Conservation (phyloP, 306 rosid species). For the Cicer yamashitae region DNA sequence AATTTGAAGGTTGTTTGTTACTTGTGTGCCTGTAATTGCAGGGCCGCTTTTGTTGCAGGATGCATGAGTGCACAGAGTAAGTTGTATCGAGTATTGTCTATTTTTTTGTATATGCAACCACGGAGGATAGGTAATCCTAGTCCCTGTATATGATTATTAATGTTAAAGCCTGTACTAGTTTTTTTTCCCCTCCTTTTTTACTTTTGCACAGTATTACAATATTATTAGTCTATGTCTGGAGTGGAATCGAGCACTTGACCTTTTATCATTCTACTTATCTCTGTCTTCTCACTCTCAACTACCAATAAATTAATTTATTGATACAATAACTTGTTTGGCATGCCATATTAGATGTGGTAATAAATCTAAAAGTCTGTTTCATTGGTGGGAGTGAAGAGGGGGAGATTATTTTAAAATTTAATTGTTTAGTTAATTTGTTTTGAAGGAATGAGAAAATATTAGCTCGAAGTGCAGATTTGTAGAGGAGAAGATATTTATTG, state of each 20-base stretch:
- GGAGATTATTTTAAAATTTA: neutral
- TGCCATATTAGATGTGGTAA: neutral
- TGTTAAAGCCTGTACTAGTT: constrained; percentile 1
- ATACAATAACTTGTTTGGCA: neutral
- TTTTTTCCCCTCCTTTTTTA: neutral
- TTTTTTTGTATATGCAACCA: constrained; percentile 12
- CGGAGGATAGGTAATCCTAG: constrained; percentile 2
- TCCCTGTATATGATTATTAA: constrained; percentile 33
- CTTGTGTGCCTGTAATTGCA: constrained; percentile 11
- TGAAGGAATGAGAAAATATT: neutral
- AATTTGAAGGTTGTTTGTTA: constrained; percentile 3
- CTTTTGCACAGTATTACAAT: constrained; percentile 7
- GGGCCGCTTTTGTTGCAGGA: constrained; percentile 11
- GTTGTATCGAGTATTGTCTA: constrained; percentile 22
- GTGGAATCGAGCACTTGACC: neutral
- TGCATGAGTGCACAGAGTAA: constrained; percentile 19
- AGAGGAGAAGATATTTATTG: too few species aligned
- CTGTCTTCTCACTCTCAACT: neutral
- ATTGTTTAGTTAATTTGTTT: neutral
- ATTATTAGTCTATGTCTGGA: neutral
- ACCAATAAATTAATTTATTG: constrained; percentile 1
- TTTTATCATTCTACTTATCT: neutral
- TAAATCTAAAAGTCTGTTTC: neutral
- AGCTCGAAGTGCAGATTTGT: neutral
- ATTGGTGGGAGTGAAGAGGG: neutral